Conservation (phyloP, 1,284 basidiomycete genomes). For the Pseudozyma sp. region DNA sequence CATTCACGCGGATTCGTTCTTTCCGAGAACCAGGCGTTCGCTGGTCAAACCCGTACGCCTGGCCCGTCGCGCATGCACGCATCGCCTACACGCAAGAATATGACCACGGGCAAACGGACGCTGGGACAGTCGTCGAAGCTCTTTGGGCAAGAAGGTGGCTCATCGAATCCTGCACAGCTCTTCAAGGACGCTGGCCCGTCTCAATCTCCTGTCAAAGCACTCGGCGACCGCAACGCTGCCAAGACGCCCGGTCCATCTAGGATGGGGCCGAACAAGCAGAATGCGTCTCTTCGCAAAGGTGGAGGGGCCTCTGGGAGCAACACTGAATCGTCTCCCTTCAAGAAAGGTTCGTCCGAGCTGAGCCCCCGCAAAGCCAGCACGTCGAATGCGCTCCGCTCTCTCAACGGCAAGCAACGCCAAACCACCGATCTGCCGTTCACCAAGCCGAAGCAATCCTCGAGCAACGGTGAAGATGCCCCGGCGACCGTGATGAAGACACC, state of each 20-base stretch:
- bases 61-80: constrained; percentile 34
- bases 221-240: constrained; percentile 37
- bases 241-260: constrained; percentile 42
- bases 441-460: constrained; percentile 23
- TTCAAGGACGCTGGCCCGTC: constrained; percentile 32
- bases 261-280: constrained; percentile 12
- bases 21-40: constrained; percentile 49
- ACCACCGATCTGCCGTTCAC: constrained; percentile 28
- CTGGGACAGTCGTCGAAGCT: constrained; percentile 29
- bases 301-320: constrained; percentile 9
- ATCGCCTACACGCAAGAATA: constrained; percentile 41
- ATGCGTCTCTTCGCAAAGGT: constrained; percentile 26
- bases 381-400: constrained; percentile 28
- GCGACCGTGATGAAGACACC: constrained; percentile 34
- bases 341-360: constrained; percentile 25
- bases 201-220: constrained; percentile 41
- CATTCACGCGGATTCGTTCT: constrained; percentile 48
- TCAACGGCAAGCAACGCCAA: constrained; percentile 47
- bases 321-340: constrained; percentile 15
- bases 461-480: constrained; percentile 7
- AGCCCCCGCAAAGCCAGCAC: constrained; percentile 42
- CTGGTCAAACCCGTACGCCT: constrained; percentile 42
- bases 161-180: constrained; percentile 40
- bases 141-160: constrained; percentile 25
- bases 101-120: constrained; percentile 43